Conservation (phyloP, 495 filamentous ascomycete species). For the Trichoderma gamsii region DNA sequence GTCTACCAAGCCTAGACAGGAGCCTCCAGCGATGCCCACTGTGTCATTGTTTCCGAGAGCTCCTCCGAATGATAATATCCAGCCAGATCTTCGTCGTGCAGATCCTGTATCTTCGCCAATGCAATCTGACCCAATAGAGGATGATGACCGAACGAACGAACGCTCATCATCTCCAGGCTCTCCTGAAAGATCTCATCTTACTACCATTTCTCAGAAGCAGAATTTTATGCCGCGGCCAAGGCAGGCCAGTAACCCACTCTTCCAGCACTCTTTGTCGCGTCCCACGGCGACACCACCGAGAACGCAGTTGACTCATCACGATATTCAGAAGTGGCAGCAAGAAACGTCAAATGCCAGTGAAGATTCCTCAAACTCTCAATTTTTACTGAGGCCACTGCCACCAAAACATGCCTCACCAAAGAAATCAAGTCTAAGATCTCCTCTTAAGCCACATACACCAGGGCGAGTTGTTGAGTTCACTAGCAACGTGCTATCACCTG, state of each 20-base stretch:
- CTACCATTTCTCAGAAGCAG: slow-evolving; percentile 40
- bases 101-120: slow-evolving; percentile 21
- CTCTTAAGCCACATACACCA: slow-evolving; percentile 43
- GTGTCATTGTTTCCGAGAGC: slow-evolving; percentile 25
- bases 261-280: slow-evolving; percentile 23
- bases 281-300: slow-evolving; percentile 13
- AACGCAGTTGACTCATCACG: slow-evolving; percentile 15
- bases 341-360: slow-evolving; percentile 18
- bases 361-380: slow-evolving; percentile 16
- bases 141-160: slow-evolving; percentile 2
- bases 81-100: slow-evolving; percentile 10
- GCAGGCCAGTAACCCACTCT: slow-evolving; percentile 29
- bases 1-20: slow-evolving; percentile 11
- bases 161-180: slow-evolving; percentile 26
- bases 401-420: slow-evolving; percentile 38
- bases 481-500: slow-evolving; percentile 33
- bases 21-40: not conserved
- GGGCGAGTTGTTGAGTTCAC: slow-evolving; percentile 44
- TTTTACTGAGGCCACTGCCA: slow-evolving; percentile 22
- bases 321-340: slow-evolving; percentile 23
- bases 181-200: slow-evolving; percentile 23
- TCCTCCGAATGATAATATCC: slow-evolving; percentile 25
- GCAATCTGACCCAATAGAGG: slow-evolving; percentile 19
- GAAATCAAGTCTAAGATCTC: slow-evolving; percentile 48
- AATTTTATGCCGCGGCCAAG: slow-evolving; percentile 46